Evolutionary conservation across 768 basidiomycete genomes (phyloP), one percentile per base, ranked within the genome.

Genomic region (Chalciporus sphaerocephalus): DNA sequence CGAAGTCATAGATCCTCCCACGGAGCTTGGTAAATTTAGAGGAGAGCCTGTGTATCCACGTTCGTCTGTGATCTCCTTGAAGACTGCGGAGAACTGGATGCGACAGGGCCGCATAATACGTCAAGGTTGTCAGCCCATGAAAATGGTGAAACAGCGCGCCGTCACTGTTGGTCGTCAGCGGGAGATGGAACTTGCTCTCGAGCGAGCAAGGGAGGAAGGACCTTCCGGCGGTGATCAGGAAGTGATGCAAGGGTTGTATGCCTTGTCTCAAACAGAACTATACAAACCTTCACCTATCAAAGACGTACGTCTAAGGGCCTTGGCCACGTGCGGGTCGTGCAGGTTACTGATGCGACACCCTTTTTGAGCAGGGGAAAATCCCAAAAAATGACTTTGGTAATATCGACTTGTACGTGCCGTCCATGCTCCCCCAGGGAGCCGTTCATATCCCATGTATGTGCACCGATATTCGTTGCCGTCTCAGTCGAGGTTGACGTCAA

Each of bases 321-420:
- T 24, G 2, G 22, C 43, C 37, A 42, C 47, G 52, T 34, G 30
- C 33, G n/a, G 25, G 28, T 46, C 42, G 23, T 41, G 13, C 23
- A 16, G 24, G 33, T 18, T 52, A 21, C 55, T 42, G 32, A 51
- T 41, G 42, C 15, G 2, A 27, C 46, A 39, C 16, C 44, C 32
- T 47, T 51, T 59, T 51, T 20, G 39, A 32, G 21, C 58, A 98
- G 94, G 95, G 95, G 24, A 82, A 80, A 61, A 79, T 99, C 23
- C 93, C 93, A 6, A 94, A 90, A 70, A 99, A 99, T 58, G 81
- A 85, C 52, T 99, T 95, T 62, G 95, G 95, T 15, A 99, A 97
- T 63, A 88, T 99, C 52, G 95, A 99, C 68, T 69, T 99, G 20
- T 99, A 95, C 64, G 90, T 89, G 20, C 85, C 90, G 22, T 85